Conservation (phyloP, 306 rosid species). For the Ormosia semicastrata region DNA sequence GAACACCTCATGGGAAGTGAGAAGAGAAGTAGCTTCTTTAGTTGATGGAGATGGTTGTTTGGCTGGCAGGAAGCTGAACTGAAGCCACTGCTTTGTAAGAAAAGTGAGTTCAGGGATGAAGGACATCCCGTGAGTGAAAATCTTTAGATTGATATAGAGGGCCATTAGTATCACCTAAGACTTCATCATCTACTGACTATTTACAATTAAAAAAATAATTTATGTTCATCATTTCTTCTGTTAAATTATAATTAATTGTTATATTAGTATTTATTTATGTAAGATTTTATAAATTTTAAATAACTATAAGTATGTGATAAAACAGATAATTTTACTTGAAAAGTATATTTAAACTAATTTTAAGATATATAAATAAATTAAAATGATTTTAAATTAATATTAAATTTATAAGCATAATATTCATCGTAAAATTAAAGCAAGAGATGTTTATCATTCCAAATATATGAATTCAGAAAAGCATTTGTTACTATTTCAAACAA, state of each 20-base stretch:
- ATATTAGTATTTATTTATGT: neutral
- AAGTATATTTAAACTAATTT: neutral
- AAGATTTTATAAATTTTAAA: too few relatives aligned
- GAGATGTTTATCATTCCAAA: neutral
- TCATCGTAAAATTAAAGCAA: neutral
- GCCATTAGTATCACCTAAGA: too few relatives aligned
- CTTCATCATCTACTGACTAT: too few relatives aligned
- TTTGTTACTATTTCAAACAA: neutral
- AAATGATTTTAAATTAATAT: neutral
- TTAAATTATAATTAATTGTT: neutral
- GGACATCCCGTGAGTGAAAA: neutral
- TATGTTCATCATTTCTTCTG: neutral
- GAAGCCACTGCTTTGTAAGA: constrained; percentile 8
- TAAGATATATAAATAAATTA: neutral
- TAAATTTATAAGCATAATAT: neutral
- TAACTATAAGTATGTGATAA: too few relatives aligned
- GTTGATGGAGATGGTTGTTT: constrained; percentile 4
- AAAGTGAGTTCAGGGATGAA: neutral
- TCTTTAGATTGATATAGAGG: too few relatives aligned
- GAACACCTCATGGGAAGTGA: neutral
- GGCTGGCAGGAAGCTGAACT: neutral
- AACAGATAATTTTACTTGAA: too few relatives aligned
- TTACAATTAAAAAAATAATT: too few relatives aligned
- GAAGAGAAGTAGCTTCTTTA: neutral
- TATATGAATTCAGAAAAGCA: neutral